phyloP scores from a whole-genome alignment of 257 asterid genomes.

The Nemophila menziesii region DNA sequence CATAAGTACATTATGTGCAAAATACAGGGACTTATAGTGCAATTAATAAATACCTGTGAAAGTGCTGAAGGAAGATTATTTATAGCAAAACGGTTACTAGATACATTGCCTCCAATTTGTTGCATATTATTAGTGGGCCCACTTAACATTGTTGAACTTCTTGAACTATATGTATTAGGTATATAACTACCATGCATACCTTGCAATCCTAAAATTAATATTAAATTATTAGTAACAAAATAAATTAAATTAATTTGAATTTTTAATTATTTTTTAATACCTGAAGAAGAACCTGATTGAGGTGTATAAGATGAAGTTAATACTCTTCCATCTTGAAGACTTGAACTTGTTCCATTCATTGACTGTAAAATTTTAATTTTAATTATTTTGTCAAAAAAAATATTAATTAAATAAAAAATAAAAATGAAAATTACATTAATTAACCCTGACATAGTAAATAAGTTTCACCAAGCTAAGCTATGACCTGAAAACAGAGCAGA shows the following conservation, averaged over 20 bases:
- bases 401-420: not conserved
- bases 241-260: too few species aligned
- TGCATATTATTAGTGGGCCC: constrained; percentile 61
- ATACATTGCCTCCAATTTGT: constrained; percentile 58
- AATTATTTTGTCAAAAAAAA: too few species aligned
- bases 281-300: constrained; percentile 46
- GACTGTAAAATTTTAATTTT: constrained; percentile 20
- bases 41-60: constrained; percentile 47
- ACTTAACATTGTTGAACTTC: constrained; percentile 48
- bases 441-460: constrained; percentile 11
- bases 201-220: constrained; percentile 36
- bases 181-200: constrained; percentile 60
- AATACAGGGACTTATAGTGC: not conserved
- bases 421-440: constrained; percentile 8
- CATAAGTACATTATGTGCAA: constrained; percentile 13
- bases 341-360: constrained; percentile 42
- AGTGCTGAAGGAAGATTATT: constrained; percentile 56
- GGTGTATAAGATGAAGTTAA: constrained; percentile 42
- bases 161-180: constrained; percentile 53
- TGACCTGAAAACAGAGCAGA: not conserved
- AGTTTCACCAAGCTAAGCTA: constrained; percentile 2
- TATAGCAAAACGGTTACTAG: constrained; percentile 57
- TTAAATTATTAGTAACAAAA: constrained; percentile 13
- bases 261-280: constrained; percentile 44
- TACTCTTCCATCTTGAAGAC: constrained; percentile 48